Conservation (phyloP, 2,329 filamentous ascomycete genomes). For the Fusarium sp. region DNA sequence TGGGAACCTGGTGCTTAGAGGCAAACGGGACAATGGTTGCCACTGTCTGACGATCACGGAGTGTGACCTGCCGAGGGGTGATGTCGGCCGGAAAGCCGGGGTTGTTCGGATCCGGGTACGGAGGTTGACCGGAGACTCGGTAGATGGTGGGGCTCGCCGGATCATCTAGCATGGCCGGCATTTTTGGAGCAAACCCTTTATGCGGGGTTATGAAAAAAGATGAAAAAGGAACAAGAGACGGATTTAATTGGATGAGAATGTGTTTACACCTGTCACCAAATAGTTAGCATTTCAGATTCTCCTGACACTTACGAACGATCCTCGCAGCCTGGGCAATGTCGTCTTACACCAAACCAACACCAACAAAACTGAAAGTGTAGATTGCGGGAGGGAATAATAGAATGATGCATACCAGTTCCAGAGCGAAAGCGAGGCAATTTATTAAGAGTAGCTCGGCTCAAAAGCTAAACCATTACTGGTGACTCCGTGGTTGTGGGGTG, state of each 20-base stretch:
- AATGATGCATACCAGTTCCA: conserved; percentile 30
- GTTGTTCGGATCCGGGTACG: conserved; percentile 71
- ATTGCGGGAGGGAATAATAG: conserved; percentile 8
- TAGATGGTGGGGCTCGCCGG: conserved; percentile 76
- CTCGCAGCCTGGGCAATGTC: conserved; percentile 2
- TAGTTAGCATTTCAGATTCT: conserved; percentile 19
- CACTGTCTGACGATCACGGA: conserved; percentile 84
- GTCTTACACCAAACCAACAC: conserved; percentile 35
- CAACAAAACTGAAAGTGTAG: conserved; percentile 15
- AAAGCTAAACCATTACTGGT: conserved; percentile 35
- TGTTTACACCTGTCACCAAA: conserved; percentile 1
- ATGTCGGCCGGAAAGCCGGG: conserved; percentile 76
- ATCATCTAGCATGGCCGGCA: conserved; percentile 85
- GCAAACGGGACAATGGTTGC: conserved; percentile 87
- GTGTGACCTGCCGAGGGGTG: conserved; percentile 78
- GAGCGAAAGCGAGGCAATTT: conserved; percentile 24
- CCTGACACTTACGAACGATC: conserved; percentile 8
- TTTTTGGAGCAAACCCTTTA: conserved; percentile 51
- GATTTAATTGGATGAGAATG: conserved; percentile 17
- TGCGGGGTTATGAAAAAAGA: conserved; percentile 4
- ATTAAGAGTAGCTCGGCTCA: conserved; percentile 25
- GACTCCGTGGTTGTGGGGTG: conserved; percentile 27
- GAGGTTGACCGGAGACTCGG: conserved; percentile 72
- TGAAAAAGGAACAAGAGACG: neutral
- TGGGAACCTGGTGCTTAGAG: conserved; percentile 79